phyloP scores from a whole-genome alignment of 164 flowering plant species.

The Umbellularia californica region DNA sequence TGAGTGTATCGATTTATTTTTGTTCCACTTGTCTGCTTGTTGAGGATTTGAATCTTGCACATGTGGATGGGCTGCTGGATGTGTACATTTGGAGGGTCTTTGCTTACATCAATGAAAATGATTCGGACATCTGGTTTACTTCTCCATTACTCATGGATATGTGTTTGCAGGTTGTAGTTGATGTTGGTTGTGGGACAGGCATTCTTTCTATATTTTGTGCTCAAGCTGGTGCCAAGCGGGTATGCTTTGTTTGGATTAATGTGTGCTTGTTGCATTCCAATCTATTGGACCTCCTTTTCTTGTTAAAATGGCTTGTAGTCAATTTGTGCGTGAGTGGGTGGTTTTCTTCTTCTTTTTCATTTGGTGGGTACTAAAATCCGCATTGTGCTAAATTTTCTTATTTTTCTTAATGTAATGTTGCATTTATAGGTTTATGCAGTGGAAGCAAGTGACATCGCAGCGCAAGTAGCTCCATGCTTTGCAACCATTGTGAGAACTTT shows the following conservation, averaged over 20 bases:
- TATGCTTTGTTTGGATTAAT: slow-evolving; percentile 19
- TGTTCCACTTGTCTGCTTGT: not conserved
- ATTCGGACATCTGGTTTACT: not conserved
- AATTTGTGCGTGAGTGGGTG: not conserved
- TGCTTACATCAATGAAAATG: not conserved
- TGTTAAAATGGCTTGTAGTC: not conserved
- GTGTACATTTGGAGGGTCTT: not conserved
- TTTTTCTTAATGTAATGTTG: no score
- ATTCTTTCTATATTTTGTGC: slow-evolving; percentile 98
- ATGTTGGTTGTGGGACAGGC: slow-evolving; percentile 99
- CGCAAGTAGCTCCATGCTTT: slow-evolving; percentile 53
- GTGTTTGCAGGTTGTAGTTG: slow-evolving; percentile 76
- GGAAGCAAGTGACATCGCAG: slow-evolving; percentile 96
- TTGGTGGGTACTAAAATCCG: not conserved
- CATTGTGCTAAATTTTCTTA: not conserved
- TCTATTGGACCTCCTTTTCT: not conserved
- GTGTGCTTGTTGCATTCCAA: not conserved
- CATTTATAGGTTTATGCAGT: slow-evolving; percentile 88
- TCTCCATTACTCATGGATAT: not conserved
- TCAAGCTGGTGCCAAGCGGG: slow-evolving; percentile 95
- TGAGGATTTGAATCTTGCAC: not conserved
- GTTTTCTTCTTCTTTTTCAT: not conserved
- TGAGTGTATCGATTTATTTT: not conserved
- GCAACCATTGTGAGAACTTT: not conserved
- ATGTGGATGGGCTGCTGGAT: not conserved